These are phyloP conservation scores for Areca catechu DNA, from an alignment of 176 grass and related monocot genomes.

Conservation along the genomic window DNA sequence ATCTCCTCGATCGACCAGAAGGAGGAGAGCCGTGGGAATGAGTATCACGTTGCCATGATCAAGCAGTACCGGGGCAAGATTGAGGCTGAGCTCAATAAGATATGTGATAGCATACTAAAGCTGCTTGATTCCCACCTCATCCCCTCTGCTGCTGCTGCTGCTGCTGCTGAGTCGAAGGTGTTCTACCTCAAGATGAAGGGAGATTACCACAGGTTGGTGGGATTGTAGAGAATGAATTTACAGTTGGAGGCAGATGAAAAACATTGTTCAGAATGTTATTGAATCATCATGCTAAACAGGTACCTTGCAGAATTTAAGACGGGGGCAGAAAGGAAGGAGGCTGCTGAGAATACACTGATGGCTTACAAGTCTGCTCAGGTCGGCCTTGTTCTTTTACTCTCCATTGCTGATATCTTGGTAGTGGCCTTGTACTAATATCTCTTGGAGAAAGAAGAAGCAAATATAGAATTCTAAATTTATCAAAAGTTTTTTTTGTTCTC, in stretches of 20 bases:
- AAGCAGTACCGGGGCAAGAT: slow-evolving; percentile 14
- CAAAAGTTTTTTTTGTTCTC: no score
- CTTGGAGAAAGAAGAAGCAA: no score
- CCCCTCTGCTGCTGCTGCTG: not conserved
- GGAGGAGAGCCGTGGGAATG: slow-evolving; percentile 12
- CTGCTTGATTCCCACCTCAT: slow-evolving; percentile 14
- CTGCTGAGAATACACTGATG: slow-evolving; percentile 15
- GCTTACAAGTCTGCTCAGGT: slow-evolving; percentile 22
- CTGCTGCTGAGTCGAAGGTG: slow-evolving; percentile 12
- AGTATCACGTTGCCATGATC: slow-evolving; percentile 10
- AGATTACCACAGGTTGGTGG: slow-evolving; percentile 6
- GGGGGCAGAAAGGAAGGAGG: slow-evolving; percentile 13
- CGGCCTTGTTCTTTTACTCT: not conserved
- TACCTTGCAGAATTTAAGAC: slow-evolving; percentile 20
- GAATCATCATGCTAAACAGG: not conserved
- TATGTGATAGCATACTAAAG: slow-evolving; percentile 13
- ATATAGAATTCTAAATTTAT: no score
- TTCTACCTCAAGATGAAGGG: slow-evolving; percentile 21
- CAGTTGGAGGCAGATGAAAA: no score
- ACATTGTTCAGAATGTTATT: no score
- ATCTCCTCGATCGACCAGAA: slow-evolving; percentile 17
- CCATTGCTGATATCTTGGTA: no score
- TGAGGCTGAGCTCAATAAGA: slow-evolving; percentile 14
- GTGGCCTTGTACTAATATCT: no score
- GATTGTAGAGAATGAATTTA: not conserved